Percentiles rank a stretch among this genome's conserved stretches.
Evolutionary conservation across 139 green algal species (phyloP).

Genomic region (Bryopsis sp.): DNA sequence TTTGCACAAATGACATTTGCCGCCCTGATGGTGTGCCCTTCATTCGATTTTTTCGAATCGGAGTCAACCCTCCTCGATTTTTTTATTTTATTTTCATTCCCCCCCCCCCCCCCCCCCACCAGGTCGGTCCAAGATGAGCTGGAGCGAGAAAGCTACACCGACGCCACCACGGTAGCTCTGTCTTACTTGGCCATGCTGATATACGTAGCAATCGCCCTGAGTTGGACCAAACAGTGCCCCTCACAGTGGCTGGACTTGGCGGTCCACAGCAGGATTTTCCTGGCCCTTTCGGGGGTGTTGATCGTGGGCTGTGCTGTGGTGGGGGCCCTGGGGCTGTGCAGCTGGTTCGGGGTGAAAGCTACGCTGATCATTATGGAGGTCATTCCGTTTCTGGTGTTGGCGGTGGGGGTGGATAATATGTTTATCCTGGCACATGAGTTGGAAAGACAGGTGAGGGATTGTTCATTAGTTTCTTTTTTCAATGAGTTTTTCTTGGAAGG

Average conservation of each 20-base stretch:
- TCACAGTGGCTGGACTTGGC: background rate
- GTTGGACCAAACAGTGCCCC: background rate
- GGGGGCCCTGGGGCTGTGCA: conserved; percentile 55
- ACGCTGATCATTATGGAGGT: conserved; percentile 84
- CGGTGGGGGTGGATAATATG: conserved; percentile 93
- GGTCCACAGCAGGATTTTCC: conserved; percentile 28
- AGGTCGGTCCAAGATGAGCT: conserved; percentile 79
- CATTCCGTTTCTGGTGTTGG: conserved; percentile 86
- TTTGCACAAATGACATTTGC: too few species aligned
- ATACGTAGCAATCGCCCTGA: conserved; percentile 68
- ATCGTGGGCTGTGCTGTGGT: conserved; percentile 63
- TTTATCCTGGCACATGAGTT: conserved; percentile 80
- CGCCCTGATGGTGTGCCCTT: too few species aligned
- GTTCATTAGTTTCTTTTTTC: too few species aligned
- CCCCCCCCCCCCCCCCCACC: background rate
- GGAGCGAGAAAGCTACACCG: conserved; percentile 54
- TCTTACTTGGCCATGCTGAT: conserved; percentile 81
- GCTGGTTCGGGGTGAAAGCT: conserved; percentile 34
- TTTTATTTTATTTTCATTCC: too few species aligned
- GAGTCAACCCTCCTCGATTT: too few species aligned
- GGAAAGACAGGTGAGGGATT: conserved; percentile 39
- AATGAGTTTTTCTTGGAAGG: too few species aligned
- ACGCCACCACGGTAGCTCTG: conserved; percentile 52
- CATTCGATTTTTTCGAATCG: too few species aligned
- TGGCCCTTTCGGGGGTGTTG: conserved; percentile 63